Evolutionary conservation across 169 alveolate species (phyloP).

Genomic region (Babesia ovis): DNA sequence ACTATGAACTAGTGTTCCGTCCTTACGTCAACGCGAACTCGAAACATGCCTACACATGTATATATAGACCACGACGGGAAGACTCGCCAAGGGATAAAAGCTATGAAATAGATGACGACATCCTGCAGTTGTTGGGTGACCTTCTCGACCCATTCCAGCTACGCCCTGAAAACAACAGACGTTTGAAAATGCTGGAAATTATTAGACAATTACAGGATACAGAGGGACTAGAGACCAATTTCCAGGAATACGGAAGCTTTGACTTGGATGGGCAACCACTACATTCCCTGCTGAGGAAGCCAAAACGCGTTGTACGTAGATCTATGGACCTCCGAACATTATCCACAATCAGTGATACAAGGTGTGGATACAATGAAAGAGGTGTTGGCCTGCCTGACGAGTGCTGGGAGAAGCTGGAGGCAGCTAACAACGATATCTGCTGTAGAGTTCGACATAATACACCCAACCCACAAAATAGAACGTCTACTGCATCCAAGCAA

Average conservation of each 20-base stretch:
- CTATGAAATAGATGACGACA: slow-evolving; percentile 1
- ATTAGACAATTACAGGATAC: neutral
- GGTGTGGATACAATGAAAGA: neutral
- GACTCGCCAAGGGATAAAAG: slow-evolving; percentile 19
- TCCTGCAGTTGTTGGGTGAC: slow-evolving; percentile 27
- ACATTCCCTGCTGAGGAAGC: slow-evolving; percentile 1
- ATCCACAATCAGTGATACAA: slow-evolving; percentile 13
- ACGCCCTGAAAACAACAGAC: neutral
- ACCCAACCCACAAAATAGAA: neutral
- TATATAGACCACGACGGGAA: slow-evolving; percentile 21
- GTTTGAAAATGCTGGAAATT: neutral
- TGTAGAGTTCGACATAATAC: neutral
- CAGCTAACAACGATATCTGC: neutral
- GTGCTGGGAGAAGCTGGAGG: slow-evolving; percentile 8
- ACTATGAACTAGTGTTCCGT: slow-evolving; percentile 27
- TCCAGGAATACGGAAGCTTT: neutral
- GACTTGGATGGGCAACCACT: neutral
- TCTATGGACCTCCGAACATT: slow-evolving; percentile 5
- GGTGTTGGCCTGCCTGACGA: neutral
- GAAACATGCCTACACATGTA: slow-evolving; percentile 13
- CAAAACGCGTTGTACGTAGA: neutral
- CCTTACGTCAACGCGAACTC: neutral
- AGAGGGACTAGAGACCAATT: neutral
- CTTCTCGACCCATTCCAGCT: slow-evolving; percentile 29
- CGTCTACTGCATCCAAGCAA: neutral